Base-by-base conservation (phyloP, 2,329 filamentous ascomycete species). In the Ascochyta pisi region DNA sequence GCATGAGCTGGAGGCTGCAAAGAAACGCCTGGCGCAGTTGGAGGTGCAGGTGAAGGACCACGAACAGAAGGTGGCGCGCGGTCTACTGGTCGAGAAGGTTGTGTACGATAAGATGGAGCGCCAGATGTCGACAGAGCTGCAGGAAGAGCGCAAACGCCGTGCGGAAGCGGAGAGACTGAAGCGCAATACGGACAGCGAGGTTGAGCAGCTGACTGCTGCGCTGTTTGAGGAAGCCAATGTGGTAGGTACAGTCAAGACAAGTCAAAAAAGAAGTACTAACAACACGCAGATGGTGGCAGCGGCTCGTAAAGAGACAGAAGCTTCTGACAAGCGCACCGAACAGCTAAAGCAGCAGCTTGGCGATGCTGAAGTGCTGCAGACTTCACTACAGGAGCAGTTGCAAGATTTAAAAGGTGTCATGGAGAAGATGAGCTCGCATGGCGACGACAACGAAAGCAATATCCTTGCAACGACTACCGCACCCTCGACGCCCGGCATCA, bases 161-260 rank as follows among this genome's bases (percentile, higher is more conserved):
- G 71, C 73, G 8, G 73, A 70, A 6, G 79, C 79, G 12, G 81
- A 83, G 57, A 76, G 76, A 73, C 90, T 91, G 52, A 96, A 95
- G 81, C 91, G 89, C 75, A 88, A 88, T 61, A 96, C 97, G 27
- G 95, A 99, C 74, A 88, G 90, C 65, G 95, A 99, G 76, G 80
- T 99, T 41, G 95, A 98, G 77, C 91, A 87, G 48, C 77, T 99
- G 61, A 98, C 95, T 0, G 88, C 92, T 1, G 92, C 92, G 26
- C 83, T 99, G n/a, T 99, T 99, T 61, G 92, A 98, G 73, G 94
- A 99, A 80, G 95, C 95, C 45, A 98, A 99, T 79, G 93, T 90
- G 76, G 85, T 87, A 73, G 57, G 77, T 73, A 42, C 6, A 34
- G 31, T 13, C 38, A 4, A 7, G 35, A 22, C 3, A 37, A 26